These are phyloP conservation scores for Raphanus sativus DNA, from an alignment of 345 rosid species.

Conservation along the genomic window DNA sequence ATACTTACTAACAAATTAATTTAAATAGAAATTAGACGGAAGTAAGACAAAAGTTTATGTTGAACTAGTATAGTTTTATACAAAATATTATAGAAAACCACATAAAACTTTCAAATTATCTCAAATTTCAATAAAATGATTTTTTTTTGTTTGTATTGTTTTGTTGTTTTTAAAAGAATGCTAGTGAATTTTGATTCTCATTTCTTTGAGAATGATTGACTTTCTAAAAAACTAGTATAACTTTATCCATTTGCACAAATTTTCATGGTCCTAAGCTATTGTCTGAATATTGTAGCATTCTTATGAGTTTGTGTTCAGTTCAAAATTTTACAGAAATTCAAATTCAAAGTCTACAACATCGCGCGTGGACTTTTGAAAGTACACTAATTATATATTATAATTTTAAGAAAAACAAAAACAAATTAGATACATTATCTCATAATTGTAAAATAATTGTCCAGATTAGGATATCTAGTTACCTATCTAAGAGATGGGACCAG, in stretches of 20 bases:
- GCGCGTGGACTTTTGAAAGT: too few species aligned
- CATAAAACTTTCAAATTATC: not conserved
- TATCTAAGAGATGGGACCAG: not conserved
- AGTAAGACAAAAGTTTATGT: constrained; percentile 20
- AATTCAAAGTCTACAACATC: not conserved
- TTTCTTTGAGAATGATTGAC: constrained; percentile 9
- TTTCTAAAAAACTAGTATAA: not conserved
- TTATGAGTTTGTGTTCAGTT: constrained; percentile 1
- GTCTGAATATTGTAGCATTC: not conserved
- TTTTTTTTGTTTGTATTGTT: not conserved
- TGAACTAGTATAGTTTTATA: not conserved
- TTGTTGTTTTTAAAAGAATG: not conserved
- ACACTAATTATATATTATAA: too few species aligned
- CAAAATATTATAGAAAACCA: not conserved
- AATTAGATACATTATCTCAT: too few species aligned
- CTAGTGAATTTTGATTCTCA: not conserved
- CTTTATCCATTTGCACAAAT: not conserved
- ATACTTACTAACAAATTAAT: not conserved
- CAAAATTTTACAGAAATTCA: not conserved
- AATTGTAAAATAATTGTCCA: not conserved
- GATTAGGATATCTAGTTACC: not conserved
- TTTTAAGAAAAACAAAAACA: too few species aligned
- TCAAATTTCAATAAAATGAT: constrained; percentile 11
- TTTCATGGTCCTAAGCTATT: constrained; percentile 10
- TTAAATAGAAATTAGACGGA: not conserved